Evolutionary conservation across 78 protist species (phyloP), one percentile per base, ranked within the genome.

Genomic region (Cavenderia fasciculata): DNA sequence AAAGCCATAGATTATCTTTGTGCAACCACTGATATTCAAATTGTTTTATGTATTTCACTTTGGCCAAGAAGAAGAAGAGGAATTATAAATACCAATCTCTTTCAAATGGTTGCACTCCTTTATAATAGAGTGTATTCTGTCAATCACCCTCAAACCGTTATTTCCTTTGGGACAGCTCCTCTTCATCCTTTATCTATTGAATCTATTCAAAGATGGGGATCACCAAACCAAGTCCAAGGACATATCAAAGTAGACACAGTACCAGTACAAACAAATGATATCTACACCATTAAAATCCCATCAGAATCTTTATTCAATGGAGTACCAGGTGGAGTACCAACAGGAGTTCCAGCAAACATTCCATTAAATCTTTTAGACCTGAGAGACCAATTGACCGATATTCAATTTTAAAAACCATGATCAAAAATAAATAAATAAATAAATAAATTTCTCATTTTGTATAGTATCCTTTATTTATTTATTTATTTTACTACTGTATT

Each of bases 211-310:
- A 49, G 54, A 12, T 49, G 27, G 25, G 14, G 59, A 66, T 31
- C 16, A 47, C 43, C 43, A 62, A 41, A 79, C 52, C 29, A 63
- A 47, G 33, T 63, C 44, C 41, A 19, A 52, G 19, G 75, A 65
- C 40, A 54, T 23, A 4, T 61, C 10, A 27, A 61, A 31, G 36
- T 38, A 27, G 69, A 27, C 4, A 61, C 69, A 25, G 69, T 27
- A 10, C 69, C 69, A 49, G 27, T 14, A 12, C 27, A 49, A 14
- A 12, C 54, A 12, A 49, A 18, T 49, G 54, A 12, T 49, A 49
- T 18, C 14, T 49, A 18, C 27, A 49, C 12, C 14, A 49, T 49
- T 49, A 18, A 49, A 14, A 49, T 49, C 54, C 54, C 54, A 49
- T 18, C 54, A 49, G 54, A 12, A 12, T 18, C 27, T 49, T 14